Evolutionary conservation across 495 filamentous ascomycete species (phyloP).

Genomic region (Penicillium roqueforti): DNA sequence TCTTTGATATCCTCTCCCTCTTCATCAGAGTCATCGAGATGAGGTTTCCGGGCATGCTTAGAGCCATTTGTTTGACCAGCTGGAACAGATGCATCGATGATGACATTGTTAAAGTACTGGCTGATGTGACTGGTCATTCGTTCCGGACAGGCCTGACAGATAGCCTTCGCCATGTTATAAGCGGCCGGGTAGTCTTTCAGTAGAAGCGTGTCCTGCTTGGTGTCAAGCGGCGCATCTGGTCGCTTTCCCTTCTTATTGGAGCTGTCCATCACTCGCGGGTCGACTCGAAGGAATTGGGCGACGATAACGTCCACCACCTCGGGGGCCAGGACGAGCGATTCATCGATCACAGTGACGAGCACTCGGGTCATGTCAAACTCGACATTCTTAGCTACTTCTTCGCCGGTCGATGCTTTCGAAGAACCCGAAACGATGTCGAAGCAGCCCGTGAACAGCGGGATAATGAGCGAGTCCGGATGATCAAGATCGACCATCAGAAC

Average conservation of each 20-base stretch:
- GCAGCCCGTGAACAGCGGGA: slow-evolving; percentile 76
- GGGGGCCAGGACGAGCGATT: slow-evolving; percentile 70
- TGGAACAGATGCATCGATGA: slow-evolving; percentile 73
- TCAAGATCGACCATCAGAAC: slow-evolving; percentile 90
- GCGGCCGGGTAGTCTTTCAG: slow-evolving; percentile 84
- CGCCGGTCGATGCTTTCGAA: slow-evolving; percentile 66
- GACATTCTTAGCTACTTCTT: slow-evolving; percentile 81
- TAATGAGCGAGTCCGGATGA: slow-evolving; percentile 66
- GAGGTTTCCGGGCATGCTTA: slow-evolving; percentile 48
- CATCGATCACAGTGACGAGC: slow-evolving; percentile 80
- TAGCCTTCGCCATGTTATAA: slow-evolving; percentile 91
- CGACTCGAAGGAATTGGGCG: slow-evolving; percentile 88
- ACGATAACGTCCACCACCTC: slow-evolving; percentile 91
- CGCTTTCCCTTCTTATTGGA: slow-evolving; percentile 54
- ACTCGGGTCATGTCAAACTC: slow-evolving; percentile 88
- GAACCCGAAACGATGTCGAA: slow-evolving; percentile 89
- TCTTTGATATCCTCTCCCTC: slow-evolving; percentile 85
- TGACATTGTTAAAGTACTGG: slow-evolving; percentile 96
- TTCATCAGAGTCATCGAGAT: slow-evolving; percentile 69
- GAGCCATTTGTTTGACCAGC: slow-evolving; percentile 31
- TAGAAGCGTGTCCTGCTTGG: slow-evolving; percentile 73
- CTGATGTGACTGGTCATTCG: slow-evolving; percentile 91
- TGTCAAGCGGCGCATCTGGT: slow-evolving; percentile 53
- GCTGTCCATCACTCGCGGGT: slow-evolving; percentile 52
- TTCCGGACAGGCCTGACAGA: slow-evolving; percentile 86